Evolutionary conservation across 768 basidiomycete genomes (phyloP).

Genomic region (Nevesoporus exiguus): DNA sequence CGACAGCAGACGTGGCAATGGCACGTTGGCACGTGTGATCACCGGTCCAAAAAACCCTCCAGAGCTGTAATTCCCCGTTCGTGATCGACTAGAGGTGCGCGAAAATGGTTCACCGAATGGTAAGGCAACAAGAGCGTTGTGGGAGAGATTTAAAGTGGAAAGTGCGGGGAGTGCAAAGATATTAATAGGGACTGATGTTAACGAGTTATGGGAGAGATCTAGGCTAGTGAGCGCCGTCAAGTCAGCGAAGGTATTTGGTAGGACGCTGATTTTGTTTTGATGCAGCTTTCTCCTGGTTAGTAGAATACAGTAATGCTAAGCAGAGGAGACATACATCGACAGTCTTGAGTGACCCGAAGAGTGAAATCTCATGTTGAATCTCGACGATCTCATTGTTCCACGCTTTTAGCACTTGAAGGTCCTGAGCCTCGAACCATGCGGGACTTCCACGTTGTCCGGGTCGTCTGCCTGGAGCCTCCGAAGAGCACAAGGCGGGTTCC

Average conservation of each 20-base stretch:
- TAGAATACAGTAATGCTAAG: background rate
- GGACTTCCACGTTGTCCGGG: slow-evolving; percentile 44
- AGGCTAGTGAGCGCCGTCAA: slow-evolving; percentile 61
- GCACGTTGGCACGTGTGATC: slow-evolving; percentile 57
- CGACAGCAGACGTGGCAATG: slow-evolving; percentile 61
- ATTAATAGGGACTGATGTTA: slow-evolving; percentile 59
- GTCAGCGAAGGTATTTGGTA: slow-evolving; percentile 69
- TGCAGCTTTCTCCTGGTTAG: slow-evolving; percentile 50
- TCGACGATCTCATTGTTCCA: slow-evolving; percentile 79
- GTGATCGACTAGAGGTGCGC: slow-evolving; percentile 17
- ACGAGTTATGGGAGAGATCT: slow-evolving; percentile 71
- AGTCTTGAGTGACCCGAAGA: slow-evolving; percentile 79
- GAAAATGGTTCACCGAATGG: slow-evolving; percentile 63
- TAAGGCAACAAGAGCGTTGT: slow-evolving; percentile 60
- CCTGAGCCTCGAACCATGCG: slow-evolving; percentile 81
- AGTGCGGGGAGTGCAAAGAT: slow-evolving; percentile 69
- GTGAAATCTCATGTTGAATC: slow-evolving; percentile 76
- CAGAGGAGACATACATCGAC: slow-evolving; percentile 58
- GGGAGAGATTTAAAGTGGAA: slow-evolving; percentile 62
- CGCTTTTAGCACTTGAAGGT: slow-evolving; percentile 69
- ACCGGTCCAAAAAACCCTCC: slow-evolving; percentile 63
- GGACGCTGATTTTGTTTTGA: slow-evolving; percentile 59
- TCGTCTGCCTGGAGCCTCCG: slow-evolving; percentile 36
- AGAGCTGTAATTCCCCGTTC: slow-evolving; percentile 32
- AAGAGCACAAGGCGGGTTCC: slow-evolving; percentile 50